These are phyloP conservation scores for Phytophthora ramorum DNA, from an alignment of 352 stramenopile species.

Conservation along the genomic window DNA sequence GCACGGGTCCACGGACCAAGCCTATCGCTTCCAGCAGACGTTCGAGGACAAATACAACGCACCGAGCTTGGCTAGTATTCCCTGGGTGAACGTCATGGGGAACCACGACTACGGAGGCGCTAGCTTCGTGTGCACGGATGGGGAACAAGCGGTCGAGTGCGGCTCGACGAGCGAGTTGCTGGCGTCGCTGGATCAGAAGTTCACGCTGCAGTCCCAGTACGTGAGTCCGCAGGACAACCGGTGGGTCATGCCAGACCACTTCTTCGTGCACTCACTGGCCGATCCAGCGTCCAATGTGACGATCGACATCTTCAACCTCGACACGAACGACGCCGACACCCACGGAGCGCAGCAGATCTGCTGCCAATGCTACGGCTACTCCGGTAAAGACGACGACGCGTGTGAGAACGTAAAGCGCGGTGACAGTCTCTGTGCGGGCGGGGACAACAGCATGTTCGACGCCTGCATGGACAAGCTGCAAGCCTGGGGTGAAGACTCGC, in stretches of 20 bases:
- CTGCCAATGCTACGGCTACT: conserved; percentile 86
- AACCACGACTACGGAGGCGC: conserved; percentile 89
- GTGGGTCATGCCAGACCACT: conserved; percentile 86
- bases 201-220: conserved; percentile 78
- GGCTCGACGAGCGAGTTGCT: conserved; percentile 52
- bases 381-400: conserved; percentile 49
- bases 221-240: conserved; percentile 81
- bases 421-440: conserved; percentile 55
- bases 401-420: conserved; percentile 67
- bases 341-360: conserved; percentile 78
- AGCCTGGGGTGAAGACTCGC: conserved; percentile 65
- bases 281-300: conserved; percentile 64
- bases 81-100: conserved; percentile 87
- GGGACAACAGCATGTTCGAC: conserved; percentile 70
- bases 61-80: conserved; percentile 56
- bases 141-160: conserved; percentile 51
- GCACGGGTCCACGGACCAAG: conserved; percentile 56
- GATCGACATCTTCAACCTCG: conserved; percentile 89
- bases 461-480: conserved; percentile 74
- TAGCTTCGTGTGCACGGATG: conserved; percentile 75
- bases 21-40: conserved; percentile 75
- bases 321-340: conserved; percentile 79
- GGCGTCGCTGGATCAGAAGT: conserved; percentile 66
- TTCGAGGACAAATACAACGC: conserved; percentile 83
- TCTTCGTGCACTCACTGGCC: conserved; percentile 78